These are phyloP conservation scores for Phytophthora citricola DNA, from an alignment of 352 stramenopile species.

Conservation along the genomic window DNA sequence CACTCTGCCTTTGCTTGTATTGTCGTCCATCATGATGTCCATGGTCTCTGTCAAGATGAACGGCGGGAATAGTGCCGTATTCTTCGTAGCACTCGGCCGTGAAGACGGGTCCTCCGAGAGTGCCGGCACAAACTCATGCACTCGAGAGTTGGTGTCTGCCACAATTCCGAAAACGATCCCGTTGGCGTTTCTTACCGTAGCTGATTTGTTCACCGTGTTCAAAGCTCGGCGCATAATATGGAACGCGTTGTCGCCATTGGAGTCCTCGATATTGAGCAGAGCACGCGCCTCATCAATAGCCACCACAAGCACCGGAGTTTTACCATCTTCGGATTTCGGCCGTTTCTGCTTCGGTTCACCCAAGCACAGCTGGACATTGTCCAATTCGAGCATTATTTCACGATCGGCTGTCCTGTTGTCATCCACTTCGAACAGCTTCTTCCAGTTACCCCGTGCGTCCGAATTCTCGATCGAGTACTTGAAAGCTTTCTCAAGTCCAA, in stretches of 20 bases:
- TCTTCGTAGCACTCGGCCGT: neutral
- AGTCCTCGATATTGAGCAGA: neutral
- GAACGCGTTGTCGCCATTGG: neutral
- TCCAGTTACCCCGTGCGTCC: neutral
- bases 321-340: neutral
- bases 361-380: neutral
- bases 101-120: neutral
- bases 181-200: neutral
- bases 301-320: neutral
- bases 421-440: neutral
- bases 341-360: neutral
- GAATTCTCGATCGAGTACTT: neutral
- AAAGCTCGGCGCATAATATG: neutral
- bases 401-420: neutral
- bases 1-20: neutral
- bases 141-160: conserved; percentile 20
- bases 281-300: neutral
- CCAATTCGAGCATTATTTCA: neutral
- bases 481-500: neutral
- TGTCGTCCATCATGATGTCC: conserved; percentile 14
- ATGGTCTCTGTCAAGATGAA: conserved; percentile 59
- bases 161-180: conserved; percentile 48
- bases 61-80: conserved; percentile 59
- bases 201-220: neutral
- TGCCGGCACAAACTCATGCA: conserved; percentile 5